A percentile compares a stretch with the other conserved stretches of the same genome.
Conservation (phyloP, 306 rosid species). For the Prunus armeniaca region DNA sequence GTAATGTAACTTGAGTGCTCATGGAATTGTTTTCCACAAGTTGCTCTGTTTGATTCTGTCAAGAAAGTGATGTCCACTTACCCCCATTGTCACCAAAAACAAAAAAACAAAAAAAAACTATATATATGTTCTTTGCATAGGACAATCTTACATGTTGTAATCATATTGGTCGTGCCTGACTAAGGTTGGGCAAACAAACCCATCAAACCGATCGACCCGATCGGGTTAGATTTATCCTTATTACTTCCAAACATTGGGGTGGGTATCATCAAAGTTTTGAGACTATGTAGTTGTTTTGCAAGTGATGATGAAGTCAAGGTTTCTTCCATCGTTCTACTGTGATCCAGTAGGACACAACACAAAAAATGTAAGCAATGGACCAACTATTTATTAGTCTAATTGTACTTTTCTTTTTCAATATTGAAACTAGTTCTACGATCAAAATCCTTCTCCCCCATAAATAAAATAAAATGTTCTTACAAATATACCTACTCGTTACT, state of each 20-base stretch:
- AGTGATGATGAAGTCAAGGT: too few relatives aligned
- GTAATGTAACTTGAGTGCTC: not conserved
- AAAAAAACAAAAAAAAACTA: not conserved
- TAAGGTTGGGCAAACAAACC: not conserved
- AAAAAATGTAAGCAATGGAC: too few relatives aligned
- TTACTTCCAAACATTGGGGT: not conserved
- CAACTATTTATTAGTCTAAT: too few relatives aligned
- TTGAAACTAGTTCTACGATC: too few relatives aligned
- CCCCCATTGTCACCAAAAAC: not conserved
- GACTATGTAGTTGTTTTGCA: too few relatives aligned
- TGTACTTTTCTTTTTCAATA: too few relatives aligned
- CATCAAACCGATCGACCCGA: not conserved
- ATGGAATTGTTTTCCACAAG: not conserved
- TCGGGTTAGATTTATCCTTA: not conserved
- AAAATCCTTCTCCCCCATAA: too few relatives aligned
- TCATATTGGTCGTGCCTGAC: too few relatives aligned
- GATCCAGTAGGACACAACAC: too few relatives aligned
- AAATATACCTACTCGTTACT: too few relatives aligned
- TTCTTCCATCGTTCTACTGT: too few relatives aligned
- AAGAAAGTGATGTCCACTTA: not conserved
- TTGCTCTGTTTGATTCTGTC: not conserved
- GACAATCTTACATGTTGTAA: not conserved
- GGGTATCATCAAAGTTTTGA: not conserved
- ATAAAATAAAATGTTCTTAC: too few relatives aligned
- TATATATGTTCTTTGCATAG: not conserved